Evolutionary conservation across 2,329 filamentous ascomycete species (phyloP).

Genomic region (Tetracladium maxilliforme): DNA sequence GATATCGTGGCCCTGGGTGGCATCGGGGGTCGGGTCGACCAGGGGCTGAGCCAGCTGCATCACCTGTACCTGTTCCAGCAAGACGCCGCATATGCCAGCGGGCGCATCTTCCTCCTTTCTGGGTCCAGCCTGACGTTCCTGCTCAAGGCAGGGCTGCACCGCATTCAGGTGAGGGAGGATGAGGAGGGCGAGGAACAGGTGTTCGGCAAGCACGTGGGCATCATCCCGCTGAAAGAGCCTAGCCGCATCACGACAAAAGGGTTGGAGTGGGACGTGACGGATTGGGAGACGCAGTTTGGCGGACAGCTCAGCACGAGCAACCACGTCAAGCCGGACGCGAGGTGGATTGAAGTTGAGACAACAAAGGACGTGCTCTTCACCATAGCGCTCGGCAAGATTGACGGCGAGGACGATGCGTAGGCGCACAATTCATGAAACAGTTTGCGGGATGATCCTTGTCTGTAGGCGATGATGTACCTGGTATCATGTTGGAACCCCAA

Average conservation of each 20-base stretch:
- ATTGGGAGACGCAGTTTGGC: constrained; percentile 69
- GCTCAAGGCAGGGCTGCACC: constrained; percentile 53
- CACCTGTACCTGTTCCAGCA: constrained; percentile 57
- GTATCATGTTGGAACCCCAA: no score
- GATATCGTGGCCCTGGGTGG: constrained; percentile 76
- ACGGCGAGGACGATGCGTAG: no score
- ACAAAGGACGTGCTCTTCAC: constrained; percentile 59
- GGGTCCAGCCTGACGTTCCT: constrained; percentile 72
- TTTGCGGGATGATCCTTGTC: no score
- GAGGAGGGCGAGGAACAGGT: constrained; percentile 18
- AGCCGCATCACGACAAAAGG: constrained; percentile 67
- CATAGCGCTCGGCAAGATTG: constrained; percentile 45
- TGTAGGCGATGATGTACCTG: no score
- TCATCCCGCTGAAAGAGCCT: constrained; percentile 70
- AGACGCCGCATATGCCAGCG: constrained; percentile 29
- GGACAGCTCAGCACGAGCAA: constrained; percentile 69
- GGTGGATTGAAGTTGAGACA: constrained; percentile 50
- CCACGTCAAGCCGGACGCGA: constrained; percentile 45
- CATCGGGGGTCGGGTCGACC: constrained; percentile 81
- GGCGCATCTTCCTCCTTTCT: constrained; percentile 64
- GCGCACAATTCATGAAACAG: no score
- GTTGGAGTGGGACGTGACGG: constrained; percentile 77
- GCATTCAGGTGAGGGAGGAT: constrained; percentile 36
- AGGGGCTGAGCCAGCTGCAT: constrained; percentile 78
- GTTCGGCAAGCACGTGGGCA: constrained; percentile 70